Base-by-base conservation (phyloP, 2,329 filamentous ascomycete genomes). In the Xylariales sp. region DNA sequence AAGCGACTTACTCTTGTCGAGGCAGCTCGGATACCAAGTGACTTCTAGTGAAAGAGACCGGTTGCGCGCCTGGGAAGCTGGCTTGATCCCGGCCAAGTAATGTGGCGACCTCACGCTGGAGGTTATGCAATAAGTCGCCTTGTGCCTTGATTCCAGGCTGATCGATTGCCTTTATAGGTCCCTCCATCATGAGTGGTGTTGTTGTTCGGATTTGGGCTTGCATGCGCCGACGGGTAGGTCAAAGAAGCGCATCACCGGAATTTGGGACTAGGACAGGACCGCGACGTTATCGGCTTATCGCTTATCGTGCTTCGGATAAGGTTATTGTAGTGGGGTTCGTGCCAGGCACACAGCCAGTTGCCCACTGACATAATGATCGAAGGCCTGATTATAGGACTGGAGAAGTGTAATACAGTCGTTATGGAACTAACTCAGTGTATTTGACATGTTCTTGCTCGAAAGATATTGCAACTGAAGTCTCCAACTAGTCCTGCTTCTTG, bases 41-140 rank as follows among this genome's bases (percentile, higher is more conserved):
- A 53, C 79, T 74, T 44, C 84, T 75, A 41, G 86, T 75, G 61
- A 98, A 98, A 57, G 88, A 95, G 50, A 98, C 90, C 11, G 93
- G 93, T 63, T 98, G 93, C 38, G 93, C 91, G 56, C 82, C 93
- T 1, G 93, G 90, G 53, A 98, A 98, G 49, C 68, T 74, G 18
- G 69, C 66, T 51, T 78, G 81, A 39, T 74, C 73, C 52, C 89
- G 78, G 14, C 76, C 74, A n/a, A 98, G 77, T 32, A 96, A 74
- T 5, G 72, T 59, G 19, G 87, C 85, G 44, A 95, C 87, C 59
- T 88, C 84, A 45, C 71, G 69, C 45, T 85, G 84, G 63, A 95
- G 79, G 14, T 68, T 53, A 19, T 63, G 59, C 34, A 85, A 72
- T 10, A 87, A 68, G 1, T 76, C 65, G n/a, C 70, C 71, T 15